Evolutionary conservation across 1,284 basidiomycete species (phyloP), one percentile per base, ranked within the genome.

Genomic region (Xerocomus cyaneibrunnescens): DNA sequence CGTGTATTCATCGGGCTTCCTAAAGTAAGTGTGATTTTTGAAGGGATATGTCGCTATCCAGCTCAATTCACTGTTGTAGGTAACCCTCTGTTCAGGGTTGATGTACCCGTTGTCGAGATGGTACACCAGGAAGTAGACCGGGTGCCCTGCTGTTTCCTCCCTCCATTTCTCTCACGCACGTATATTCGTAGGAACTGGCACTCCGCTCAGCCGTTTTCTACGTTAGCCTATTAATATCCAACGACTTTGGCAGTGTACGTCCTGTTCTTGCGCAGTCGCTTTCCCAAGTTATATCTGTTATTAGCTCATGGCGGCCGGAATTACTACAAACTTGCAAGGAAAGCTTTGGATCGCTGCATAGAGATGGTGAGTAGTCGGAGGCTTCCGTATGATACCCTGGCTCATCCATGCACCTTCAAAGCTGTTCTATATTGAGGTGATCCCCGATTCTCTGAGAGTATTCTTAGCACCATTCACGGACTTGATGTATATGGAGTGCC

Each of bases 181-280:
- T 23, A 3, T 38, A 17, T 37, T 36, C 36, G 10, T 49, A 85
- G 83, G 83, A 87, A 67, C 69, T 88, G 3, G 82, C 82, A 0
- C 78, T 89, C 52, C 80, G 89, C 38, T 81, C 84, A 25, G 84
- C 87, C 0, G 73, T 89, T 45, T 74, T 92, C 1, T 89, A 83
- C 63, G 76, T 76, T 21, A 87, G 88, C 12, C 62, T 84, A 3
- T 68, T 90, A 16, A 78, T 90, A 48, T 85, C 85, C 2, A 90
- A 89, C 65, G 88, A 89, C 3, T 90, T 92, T 62, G 86, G 88
- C 23, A 74, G 78, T 51, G 84, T 85, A 50, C 63, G 81, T 61
- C 28, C 16, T 4, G 25, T 23, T n/a, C 61, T 27, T 22, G 32
- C 3, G 19, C 16, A 12, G 51, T 62, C 44, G 55, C 39, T 12